Evolutionary conservation across 2,329 filamentous ascomycete species (phyloP), one percentile per base, ranked within the genome.

Genomic region (Coniochaeta sp.): DNA sequence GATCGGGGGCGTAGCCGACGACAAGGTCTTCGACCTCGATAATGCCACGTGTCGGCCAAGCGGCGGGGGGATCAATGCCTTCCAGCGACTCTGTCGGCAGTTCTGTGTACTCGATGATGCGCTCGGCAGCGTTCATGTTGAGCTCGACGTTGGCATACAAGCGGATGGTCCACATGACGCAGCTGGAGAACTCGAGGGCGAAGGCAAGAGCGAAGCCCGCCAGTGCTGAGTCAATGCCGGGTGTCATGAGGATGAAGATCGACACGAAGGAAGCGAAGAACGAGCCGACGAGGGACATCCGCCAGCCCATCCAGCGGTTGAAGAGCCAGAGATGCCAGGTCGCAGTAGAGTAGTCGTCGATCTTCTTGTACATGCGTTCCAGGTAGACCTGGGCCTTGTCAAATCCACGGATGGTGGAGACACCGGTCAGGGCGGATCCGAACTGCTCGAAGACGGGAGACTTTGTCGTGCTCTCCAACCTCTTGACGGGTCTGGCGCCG

Each of bases 371-470:
- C 87, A 93, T 92, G 60, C 84, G 81, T 12, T 86, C 78, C 54
- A 89, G 77, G 64, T 91, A 93, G 1, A 80, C 79, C 22, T 84
- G 78, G 0, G 79, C 76, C 75, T 90, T 91, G 64, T 85, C 85
- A 65, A 90, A 93, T 0, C 88, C 88, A 14, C 90, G 84, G 58
- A 95, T 90, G 0, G 90, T 93, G 1, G 84, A 79, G 19, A 95
- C 83, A 6, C 90, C 90, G 0, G 83, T 81, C 11, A 93, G 80
- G 0, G 88, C 84, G 1, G 88, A 86, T 12, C 87, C 87, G 67
- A 93, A 93, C 63, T 90, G 86, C 70, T 93, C 90, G 66, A 91
- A 93, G 1, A 93, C 85, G 0, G 90, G 90, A 0, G 87, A 90
- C 72, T 91, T 93, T 60, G 85, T 83, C 3, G 82, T 90, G 64